Conservation (phyloP, 305 asterid species). For the Andrographis paniculata region DNA sequence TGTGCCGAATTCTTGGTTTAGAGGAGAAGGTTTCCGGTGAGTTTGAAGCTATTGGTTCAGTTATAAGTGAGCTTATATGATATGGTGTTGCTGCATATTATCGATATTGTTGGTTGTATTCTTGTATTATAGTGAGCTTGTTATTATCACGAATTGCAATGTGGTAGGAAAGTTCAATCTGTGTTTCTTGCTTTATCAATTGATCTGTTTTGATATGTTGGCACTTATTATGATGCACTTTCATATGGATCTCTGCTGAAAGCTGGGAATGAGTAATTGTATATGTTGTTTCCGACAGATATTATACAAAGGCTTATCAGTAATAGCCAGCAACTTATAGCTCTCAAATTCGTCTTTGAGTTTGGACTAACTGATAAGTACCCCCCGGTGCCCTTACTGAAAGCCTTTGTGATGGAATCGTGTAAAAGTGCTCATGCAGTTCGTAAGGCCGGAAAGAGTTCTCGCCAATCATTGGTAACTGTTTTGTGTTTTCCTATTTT, state of each 20-base stretch:
- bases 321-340: slow-evolving; percentile 44
- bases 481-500: slow-evolving; percentile 12
- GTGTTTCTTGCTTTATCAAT: too few species aligned
- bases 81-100: too few species aligned
- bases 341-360: slow-evolving; percentile 56
- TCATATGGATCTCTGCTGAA: background rate
- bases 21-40: slow-evolving; percentile 44
- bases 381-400: slow-evolving; percentile 55
- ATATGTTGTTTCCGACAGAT: slow-evolving; percentile 30
- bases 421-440: slow-evolving; percentile 33
- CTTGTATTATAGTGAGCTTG: too few species aligned
- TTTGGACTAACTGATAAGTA: slow-evolving; percentile 47
- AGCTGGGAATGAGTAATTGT: slow-evolving; percentile 13
- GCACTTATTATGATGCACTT: background rate
- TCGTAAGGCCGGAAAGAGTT: slow-evolving; percentile 36
- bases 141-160: too few species aligned
- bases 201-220: slow-evolving; percentile 1
- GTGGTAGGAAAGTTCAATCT: too few species aligned
- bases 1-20: slow-evolving; percentile 40
- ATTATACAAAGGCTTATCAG: slow-evolving; percentile 44
- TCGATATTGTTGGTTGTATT: background rate
- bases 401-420: slow-evolving; percentile 34
- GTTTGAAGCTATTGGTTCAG: background rate
- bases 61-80: too few species aligned
- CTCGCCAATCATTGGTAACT: slow-evolving; percentile 39